These are phyloP conservation scores for Albugo candida DNA, from an alignment of 352 stramenopile genomes.

Conservation along the genomic window DNA sequence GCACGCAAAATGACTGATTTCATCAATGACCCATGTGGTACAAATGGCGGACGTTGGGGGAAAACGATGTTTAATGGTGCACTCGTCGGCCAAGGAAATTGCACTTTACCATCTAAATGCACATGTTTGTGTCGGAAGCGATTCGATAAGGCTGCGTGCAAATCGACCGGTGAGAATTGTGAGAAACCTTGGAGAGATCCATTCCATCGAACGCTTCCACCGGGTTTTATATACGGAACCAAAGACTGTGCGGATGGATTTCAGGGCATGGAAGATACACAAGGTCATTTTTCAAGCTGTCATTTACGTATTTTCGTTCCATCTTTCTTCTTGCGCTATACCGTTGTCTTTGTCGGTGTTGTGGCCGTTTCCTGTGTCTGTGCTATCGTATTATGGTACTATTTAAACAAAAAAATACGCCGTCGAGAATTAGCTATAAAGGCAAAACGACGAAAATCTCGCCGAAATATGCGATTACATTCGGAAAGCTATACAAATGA, in stretches of 20 bases:
- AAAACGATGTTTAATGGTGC: constrained; percentile 55
- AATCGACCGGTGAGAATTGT: constrained; percentile 54
- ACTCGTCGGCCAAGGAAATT: constrained; percentile 79
- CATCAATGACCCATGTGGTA: constrained; percentile 86
- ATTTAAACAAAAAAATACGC: constrained; percentile 68
- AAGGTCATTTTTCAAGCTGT: constrained; percentile 83
- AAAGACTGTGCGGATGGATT: constrained; percentile 83
- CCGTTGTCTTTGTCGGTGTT: constrained; percentile 47
- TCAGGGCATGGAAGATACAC: constrained; percentile 78
- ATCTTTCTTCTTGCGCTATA: constrained; percentile 63
- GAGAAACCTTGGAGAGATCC: constrained; percentile 67
- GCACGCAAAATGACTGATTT: constrained; percentile 83
- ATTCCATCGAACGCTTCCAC: constrained; percentile 43
- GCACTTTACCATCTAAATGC: constrained; percentile 77
- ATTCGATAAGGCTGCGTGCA: constrained; percentile 50
- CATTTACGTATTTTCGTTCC: constrained; percentile 92
- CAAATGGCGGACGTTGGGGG: constrained; percentile 48
- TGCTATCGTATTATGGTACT: constrained; percentile 62
- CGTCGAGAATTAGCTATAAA: constrained; percentile 72
- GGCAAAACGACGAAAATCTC: constrained; percentile 72
- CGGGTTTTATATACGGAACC: constrained; percentile 85
- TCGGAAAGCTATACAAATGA: no score
- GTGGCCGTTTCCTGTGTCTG: constrained; percentile 46
- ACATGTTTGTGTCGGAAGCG: constrained; percentile 81
- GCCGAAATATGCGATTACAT: constrained; percentile 2